Evolutionary conservation across 306 rosid species (phyloP), one percentile per base, ranked within the genome.

Genomic region (Vicia villosa): DNA sequence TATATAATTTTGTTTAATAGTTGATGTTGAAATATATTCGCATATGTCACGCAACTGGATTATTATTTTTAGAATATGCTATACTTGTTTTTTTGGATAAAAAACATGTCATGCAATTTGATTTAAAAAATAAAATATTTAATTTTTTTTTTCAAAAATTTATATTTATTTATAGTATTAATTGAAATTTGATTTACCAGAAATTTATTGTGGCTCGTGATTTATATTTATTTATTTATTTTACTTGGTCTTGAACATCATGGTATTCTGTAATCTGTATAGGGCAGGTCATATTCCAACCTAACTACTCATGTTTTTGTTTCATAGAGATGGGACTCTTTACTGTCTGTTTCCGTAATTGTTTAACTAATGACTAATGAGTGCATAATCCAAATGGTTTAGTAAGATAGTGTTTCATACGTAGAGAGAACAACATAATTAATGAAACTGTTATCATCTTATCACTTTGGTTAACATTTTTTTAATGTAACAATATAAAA

Each of bases 371-470:
- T 16, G 51, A n/a, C 20, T 47, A 51, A 41, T 43, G n/a, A 22
- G 34, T 40, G 20, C 22, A 42, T 42, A 41, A 63, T 13, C 14
- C 37, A 63, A 63, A 41, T 63, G 52, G 37, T 42, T 63, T 21
- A 63, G 54, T 63, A 20, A 40, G 49, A 40, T 63, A 63, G 51
- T 63, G 68, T 63, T 40, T 40, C 20, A 63, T 40, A 40, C 51
- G 68, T 40, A 63, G 19, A 63, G 65, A 59, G 13, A 20, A 38
- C 19, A 21, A 34, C 38, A 34, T 34, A 34, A 32, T 30, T 16
- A 11, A 56, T 61, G 10, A 28, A 61, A 36, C n/a, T 61, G 47
- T 38, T 17, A 19, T 3, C 30, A 61, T 60, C 66, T 61, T 61
- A 37, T 37, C 49, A 17, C 28, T 16, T 38, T 38, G 51, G 17